A percentile compares a stretch with the other conserved stretches of the same genome.
These are phyloP conservation scores for Xylariaceae sp. DNA, from an alignment of 2,329 filamentous ascomycete genomes.

Conservation along the genomic window DNA sequence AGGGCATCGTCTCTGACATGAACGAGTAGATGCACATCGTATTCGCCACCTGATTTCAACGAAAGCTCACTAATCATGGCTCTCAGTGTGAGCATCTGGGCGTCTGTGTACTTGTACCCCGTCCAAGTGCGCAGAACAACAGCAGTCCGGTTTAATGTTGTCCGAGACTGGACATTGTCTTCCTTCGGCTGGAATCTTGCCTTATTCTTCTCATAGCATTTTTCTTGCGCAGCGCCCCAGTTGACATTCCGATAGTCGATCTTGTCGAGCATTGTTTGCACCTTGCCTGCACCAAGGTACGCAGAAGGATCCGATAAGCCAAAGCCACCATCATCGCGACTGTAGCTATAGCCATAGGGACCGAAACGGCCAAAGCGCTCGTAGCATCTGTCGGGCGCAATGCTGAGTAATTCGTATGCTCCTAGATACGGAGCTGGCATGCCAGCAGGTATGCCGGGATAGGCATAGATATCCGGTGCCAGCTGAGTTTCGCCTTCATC, in stretches of 20 bases:
- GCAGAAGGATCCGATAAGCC: constrained; percentile 59
- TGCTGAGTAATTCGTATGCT: constrained; percentile 58
- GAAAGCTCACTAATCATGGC: constrained; percentile 64
- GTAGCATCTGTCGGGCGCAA: constrained; percentile 66
- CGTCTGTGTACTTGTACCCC: constrained; percentile 61
- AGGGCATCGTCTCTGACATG: constrained; percentile 46
- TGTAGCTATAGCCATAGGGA: constrained; percentile 68
- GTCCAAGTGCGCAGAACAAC: constrained; percentile 66
- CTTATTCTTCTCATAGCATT: constrained; percentile 47
- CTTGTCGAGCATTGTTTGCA: constrained; percentile 35
- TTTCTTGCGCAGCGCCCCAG: constrained; percentile 34
- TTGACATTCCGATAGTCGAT: constrained; percentile 36
- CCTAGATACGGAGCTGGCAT: constrained; percentile 66
- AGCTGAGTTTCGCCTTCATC: constrained; percentile 43
- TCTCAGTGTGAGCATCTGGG: constrained; percentile 64
- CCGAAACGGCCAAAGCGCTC: constrained; percentile 67
- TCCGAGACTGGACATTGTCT: constrained; percentile 14
- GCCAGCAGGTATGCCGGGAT: constrained; percentile 59
- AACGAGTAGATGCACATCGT: constrained; percentile 53
- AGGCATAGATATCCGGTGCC: constrained; percentile 42
- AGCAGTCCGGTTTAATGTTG: constrained; percentile 47
- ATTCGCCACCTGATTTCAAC: constrained; percentile 63
- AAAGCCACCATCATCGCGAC: constrained; percentile 58
- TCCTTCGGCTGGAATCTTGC: constrained; percentile 41
- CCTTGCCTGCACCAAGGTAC: constrained; percentile 56